Evolutionary conservation across 2,329 filamentous ascomycete genomes (phyloP), one percentile per base, ranked within the genome.

Genomic region (Cladorrhinum sp.): DNA sequence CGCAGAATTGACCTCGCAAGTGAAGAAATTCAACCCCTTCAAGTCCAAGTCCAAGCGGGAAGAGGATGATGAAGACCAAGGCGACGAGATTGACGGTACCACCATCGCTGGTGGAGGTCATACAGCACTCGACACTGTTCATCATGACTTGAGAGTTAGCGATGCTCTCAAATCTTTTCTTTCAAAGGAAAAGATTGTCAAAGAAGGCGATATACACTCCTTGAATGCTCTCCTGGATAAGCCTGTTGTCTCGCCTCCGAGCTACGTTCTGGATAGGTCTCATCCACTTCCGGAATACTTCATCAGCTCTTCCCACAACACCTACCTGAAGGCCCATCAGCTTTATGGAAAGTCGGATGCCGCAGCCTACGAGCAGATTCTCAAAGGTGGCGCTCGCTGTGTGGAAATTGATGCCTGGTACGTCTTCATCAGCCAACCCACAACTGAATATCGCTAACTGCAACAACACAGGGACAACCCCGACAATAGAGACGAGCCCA

Each of bases 251-350:
- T 20, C 50, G 13, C 59, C 63, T 1, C 61, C 64, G 4, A 41
- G 55, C 13, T 13, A 55, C 8, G 61, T 65, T n/a, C 41, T 59
- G 4, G 65, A 67, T 49, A 36, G 60, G 22, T 63, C 61, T 23
- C 77, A 85, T 64, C 82, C 86, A 1, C 74, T 91, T 22, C 82
- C 86, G 1, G 85, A 89, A 65, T 91, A 91, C 73, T 90, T 86
- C 68, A 84, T 91, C 74, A 88, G 85, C 72, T 89, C 86, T 3
- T 88, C 85, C 64, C 88, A 91, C 75, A 91, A 91, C 72, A 91
- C 88, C 0, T 91, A 91, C 67, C 76, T 91, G 24, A 77, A 86
- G 67, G 87, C 86, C 0, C 85, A 90, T 70, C 88, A 91, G 73
- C 81, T 91, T 1, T 87, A 80, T 66, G 88, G 88, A 3, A 76